Percentiles rank a stretch among this genome's conserved stretches.
These are phyloP conservation scores for Colletotrichum gloeosporioides DNA, from an alignment of 2,329 filamentous ascomycete species.

Conservation along the genomic window DNA sequence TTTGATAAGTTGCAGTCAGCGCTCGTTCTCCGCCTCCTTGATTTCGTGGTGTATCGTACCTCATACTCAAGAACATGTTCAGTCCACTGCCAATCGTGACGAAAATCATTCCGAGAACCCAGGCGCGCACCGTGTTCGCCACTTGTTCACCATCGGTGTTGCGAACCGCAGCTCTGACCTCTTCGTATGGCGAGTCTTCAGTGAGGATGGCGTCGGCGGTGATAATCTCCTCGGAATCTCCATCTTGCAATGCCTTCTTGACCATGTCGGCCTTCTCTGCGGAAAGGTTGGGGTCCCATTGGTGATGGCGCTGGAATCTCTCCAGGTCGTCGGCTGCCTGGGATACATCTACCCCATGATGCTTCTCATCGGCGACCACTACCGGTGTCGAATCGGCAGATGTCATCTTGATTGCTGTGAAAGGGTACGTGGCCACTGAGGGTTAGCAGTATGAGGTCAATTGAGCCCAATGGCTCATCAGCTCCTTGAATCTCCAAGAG, in stretches of 20 bases:
- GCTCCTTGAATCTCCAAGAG: not conserved
- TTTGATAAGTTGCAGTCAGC: slow-evolving; percentile 17
- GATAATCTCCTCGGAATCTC: slow-evolving; percentile 33
- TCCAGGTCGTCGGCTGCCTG: slow-evolving; percentile 26
- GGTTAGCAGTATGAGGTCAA: not conserved
- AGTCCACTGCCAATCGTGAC: slow-evolving; percentile 46
- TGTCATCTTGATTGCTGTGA: not conserved
- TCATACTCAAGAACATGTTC: slow-evolving; percentile 20
- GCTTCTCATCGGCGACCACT: not conserved
- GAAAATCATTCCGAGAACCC: slow-evolving; percentile 49
- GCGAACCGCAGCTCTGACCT: slow-evolving; percentile 23
- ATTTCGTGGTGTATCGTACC: not conserved
- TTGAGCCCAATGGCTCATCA: not conserved
- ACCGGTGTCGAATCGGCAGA: not conserved
- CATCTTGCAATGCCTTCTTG: slow-evolving; percentile 33
- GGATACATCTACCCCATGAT: not conserved
- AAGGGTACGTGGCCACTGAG: not conserved
- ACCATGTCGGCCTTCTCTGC: slow-evolving; percentile 36
- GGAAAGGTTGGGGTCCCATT: slow-evolving; percentile 39
- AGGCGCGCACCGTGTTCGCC: slow-evolving; percentile 44
- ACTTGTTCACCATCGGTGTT: slow-evolving; percentile 21
- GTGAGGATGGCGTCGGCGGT: slow-evolving; percentile 35
- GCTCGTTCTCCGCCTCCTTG: accelerated
- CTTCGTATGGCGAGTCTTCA: slow-evolving; percentile 43
- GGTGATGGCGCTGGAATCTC: slow-evolving; percentile 35